Conservation (phyloP, 1,284 basidiomycete genomes). For the Takashimella tepidaria region DNA sequence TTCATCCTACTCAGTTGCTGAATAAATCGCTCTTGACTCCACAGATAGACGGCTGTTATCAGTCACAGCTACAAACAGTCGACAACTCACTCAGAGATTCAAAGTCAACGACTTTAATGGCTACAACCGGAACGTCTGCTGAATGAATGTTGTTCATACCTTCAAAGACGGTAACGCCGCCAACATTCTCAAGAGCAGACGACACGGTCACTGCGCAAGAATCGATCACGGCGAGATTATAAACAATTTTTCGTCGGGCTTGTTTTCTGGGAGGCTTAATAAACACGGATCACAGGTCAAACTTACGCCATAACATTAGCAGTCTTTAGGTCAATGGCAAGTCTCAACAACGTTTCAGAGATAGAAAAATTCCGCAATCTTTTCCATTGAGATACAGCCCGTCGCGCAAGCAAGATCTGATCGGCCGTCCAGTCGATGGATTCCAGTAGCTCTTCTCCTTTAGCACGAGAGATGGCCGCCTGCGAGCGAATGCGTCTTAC, state of each 20-base stretch:
- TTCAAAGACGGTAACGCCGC: constrained; percentile 84
- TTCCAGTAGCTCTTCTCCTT: constrained; percentile 61
- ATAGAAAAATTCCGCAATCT: constrained; percentile 77
- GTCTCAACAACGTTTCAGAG: constrained; percentile 81
- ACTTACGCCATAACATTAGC: constrained; percentile 85
- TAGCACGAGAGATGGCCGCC: constrained; percentile 62
- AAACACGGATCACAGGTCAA: constrained; percentile 5
- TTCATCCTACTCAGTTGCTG: constrained; percentile 90
- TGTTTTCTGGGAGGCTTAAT: constrained; percentile 45
- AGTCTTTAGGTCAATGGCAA: constrained; percentile 84
- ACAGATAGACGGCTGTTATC: constrained; percentile 67
- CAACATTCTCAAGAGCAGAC: constrained; percentile 79
- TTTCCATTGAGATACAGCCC: constrained; percentile 78
- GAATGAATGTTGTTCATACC: constrained; percentile 54
- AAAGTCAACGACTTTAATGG: constrained; percentile 82
- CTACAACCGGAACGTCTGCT: neutral
- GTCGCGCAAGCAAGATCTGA: constrained; percentile 71
- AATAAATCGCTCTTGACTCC: constrained; percentile 83
- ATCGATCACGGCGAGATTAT: constrained; percentile 86
- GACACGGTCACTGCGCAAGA: constrained; percentile 55
- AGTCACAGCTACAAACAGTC: constrained; percentile 13
- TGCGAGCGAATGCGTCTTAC: constrained; percentile 76
- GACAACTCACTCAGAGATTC: constrained; percentile 55
- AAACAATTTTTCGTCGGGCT: constrained; percentile 75
- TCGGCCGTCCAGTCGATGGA: constrained; percentile 72